A percentile compares a stretch with the other conserved stretches of the same genome.
These are phyloP conservation scores for Kwoniella botswanensis DNA, from an alignment of 768 basidiomycete species.

Conservation along the genomic window DNA sequence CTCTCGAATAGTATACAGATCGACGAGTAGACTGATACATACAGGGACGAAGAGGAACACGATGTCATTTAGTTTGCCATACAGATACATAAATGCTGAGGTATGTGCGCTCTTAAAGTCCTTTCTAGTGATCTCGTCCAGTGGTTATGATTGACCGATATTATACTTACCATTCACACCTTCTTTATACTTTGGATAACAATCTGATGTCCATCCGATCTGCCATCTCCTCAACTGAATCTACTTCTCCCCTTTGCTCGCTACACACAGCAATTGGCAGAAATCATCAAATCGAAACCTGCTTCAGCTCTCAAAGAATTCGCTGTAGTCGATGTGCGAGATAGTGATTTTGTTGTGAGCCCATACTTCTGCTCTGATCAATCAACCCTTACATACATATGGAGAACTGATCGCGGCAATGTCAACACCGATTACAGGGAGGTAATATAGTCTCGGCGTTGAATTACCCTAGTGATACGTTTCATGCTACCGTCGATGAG, in stretches of 20 bases:
- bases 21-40: neutral
- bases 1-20: neutral
- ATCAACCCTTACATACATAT: too few species aligned
- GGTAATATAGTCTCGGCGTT: slow-evolving; percentile 55
- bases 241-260: too few species aligned
- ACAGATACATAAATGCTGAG: slow-evolving; percentile 50
- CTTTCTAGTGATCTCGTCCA: neutral
- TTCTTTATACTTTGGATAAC: neutral
- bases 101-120: slow-evolving; percentile 26
- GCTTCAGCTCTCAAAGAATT: slow-evolving; percentile 30
- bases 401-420: too few species aligned
- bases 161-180: neutral
- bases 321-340: slow-evolving; percentile 55
- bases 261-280: slow-evolving; percentile 46
- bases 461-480: slow-evolving; percentile 51
- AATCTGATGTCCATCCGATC: neutral
- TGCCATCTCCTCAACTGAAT: too few species aligned
- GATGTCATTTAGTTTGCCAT: slow-evolving; percentile 50
- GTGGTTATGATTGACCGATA: neutral
- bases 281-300: slow-evolving; percentile 48
- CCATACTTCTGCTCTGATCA: neutral
- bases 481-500: slow-evolving; percentile 49
- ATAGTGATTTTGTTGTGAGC: slow-evolving; percentile 54
- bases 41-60: neutral
- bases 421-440: slow-evolving; percentile 30